A percentile compares a stretch with the other conserved stretches of the same genome.
phyloP scores from a whole-genome alignment of 768 basidiomycete species.

The Hysterangium stoloniferum region DNA sequence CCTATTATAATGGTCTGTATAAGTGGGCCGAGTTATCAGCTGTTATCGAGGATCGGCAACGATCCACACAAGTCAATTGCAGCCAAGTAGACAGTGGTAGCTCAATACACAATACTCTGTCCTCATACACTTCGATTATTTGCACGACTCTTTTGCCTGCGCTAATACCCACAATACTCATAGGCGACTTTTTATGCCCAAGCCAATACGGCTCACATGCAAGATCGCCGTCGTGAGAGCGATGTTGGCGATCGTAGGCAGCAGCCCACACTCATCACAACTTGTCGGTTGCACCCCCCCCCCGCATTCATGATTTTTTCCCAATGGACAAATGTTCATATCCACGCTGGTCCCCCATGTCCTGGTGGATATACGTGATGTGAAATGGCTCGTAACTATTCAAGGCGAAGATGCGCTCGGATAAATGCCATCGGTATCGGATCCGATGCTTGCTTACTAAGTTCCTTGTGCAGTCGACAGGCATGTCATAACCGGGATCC shows the following conservation, averaged over 20 bases:
- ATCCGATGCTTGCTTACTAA: conserved; percentile 6
- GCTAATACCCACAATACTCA: conserved; percentile 57
- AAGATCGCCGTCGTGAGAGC: conserved; percentile 83
- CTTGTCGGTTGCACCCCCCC: conserved; percentile 50
- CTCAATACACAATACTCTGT: conserved; percentile 9
- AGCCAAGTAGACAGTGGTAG: conserved; percentile 3
- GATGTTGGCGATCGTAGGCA: conserved; percentile 85
- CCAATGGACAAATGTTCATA: conserved; percentile 91
- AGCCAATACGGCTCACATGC: conserved; percentile 81
- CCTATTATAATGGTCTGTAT: too few relatives aligned
- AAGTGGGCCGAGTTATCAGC: too few relatives aligned
- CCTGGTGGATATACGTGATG: conserved; percentile 93
- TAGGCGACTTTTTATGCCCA: conserved; percentile 86
- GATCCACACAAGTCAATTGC: background rate
- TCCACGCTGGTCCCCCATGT: conserved; percentile 84
- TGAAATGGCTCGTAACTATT: conserved; percentile 76
- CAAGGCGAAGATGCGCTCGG: background rate
- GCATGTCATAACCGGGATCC: conserved; percentile 88
- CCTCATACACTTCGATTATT: conserved; percentile 36
- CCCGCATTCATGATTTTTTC: conserved; percentile 75
- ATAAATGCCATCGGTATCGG: background rate
- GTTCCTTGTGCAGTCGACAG: conserved; percentile 73
- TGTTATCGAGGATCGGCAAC: too few relatives aligned
- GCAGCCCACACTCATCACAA: conserved; percentile 70
- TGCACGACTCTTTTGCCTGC: conserved; percentile 61